Evolutionary conservation across 768 basidiomycete species (phyloP).

Genomic region (Lentinula edodes): DNA sequence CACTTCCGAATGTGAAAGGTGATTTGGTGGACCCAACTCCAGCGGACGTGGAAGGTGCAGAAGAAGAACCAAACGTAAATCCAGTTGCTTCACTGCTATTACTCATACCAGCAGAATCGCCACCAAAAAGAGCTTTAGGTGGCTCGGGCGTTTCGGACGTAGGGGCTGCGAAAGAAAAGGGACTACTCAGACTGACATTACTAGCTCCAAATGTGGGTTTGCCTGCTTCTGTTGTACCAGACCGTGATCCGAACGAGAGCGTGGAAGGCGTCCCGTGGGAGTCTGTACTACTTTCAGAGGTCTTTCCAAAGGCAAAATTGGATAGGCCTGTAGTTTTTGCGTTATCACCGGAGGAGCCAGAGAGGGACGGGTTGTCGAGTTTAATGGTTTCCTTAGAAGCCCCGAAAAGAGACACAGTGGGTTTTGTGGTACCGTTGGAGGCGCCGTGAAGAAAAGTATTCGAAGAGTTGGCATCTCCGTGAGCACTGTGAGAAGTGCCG

Average conservation of each 20-base stretch:
- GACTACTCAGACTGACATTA: neutral
- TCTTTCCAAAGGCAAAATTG: neutral
- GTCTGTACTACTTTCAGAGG: neutral
- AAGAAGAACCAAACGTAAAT: constrained; percentile 38
- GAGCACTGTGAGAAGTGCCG: neutral
- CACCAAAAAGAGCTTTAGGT: constrained; percentile 2
- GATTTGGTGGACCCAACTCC: neutral
- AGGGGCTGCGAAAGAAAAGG: constrained; percentile 3
- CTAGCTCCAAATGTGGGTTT: neutral
- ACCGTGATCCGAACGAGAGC: neutral
- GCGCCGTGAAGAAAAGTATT: neutral
- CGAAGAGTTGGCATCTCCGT: neutral
- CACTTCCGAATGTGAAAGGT: constrained; percentile 43
- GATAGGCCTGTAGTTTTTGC: neutral
- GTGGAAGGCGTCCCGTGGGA: neutral
- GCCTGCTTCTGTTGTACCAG: neutral
- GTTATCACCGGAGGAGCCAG: neutral
- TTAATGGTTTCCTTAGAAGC: neutral
- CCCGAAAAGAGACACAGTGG: neutral
- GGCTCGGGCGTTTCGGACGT: neutral
- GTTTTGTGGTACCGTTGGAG: neutral
- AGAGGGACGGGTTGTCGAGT: neutral
- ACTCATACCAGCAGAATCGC: neutral
- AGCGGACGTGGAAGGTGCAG: constrained; percentile 21
- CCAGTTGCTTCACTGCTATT: constrained; percentile 11